Percentiles rank a stretch among this genome's conserved stretches.
These are phyloP conservation scores for Ophiostoma montium DNA, from an alignment of 2,329 filamentous ascomycete genomes.

Conservation along the genomic window DNA sequence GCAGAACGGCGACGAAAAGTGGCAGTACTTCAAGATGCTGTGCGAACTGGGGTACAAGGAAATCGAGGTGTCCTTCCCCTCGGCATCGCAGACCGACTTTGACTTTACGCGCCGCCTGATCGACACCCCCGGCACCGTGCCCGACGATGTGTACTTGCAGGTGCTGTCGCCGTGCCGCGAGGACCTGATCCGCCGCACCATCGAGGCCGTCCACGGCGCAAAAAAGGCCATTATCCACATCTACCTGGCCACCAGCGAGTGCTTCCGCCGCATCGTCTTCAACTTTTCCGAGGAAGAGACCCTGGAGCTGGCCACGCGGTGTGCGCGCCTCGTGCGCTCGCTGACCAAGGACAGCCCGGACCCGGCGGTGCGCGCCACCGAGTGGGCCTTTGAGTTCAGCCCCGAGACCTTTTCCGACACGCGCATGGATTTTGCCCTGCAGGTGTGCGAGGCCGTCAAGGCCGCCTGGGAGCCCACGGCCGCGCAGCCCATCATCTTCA, in stretches of 20 bases:
- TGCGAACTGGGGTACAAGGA: conserved; percentile 90
- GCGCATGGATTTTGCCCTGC: conserved; percentile 64
- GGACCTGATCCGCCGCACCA: conserved; percentile 78
- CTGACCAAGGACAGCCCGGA: conserved; percentile 70
- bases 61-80: conserved; percentile 92
- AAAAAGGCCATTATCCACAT: conserved; percentile 94
- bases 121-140: conserved; percentile 67
- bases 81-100: conserved; percentile 88
- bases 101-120: conserved; percentile 83
- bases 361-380: conserved; percentile 39
- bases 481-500: conserved; percentile 83
- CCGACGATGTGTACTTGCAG: conserved; percentile 83
- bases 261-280: conserved; percentile 87
- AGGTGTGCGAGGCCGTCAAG: conserved; percentile 87
- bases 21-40: conserved; percentile 89
- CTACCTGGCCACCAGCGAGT: conserved; percentile 91
- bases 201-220: conserved; percentile 74
- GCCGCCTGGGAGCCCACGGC: conserved; percentile 74
- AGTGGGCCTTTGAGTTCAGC: conserved; percentile 72
- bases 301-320: conserved; percentile 68
- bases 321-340: conserved; percentile 71
- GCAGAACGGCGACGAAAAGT: conserved; percentile 92
- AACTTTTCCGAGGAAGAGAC: conserved; percentile 71
- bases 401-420: conserved; percentile 89
- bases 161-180: conserved; percentile 84